A percentile compares a stretch with the other conserved stretches of the same genome.
These are phyloP conservation scores for Lecanicillium sp. DNA, from an alignment of 2,329 filamentous ascomycete genomes.

Conservation along the genomic window DNA sequence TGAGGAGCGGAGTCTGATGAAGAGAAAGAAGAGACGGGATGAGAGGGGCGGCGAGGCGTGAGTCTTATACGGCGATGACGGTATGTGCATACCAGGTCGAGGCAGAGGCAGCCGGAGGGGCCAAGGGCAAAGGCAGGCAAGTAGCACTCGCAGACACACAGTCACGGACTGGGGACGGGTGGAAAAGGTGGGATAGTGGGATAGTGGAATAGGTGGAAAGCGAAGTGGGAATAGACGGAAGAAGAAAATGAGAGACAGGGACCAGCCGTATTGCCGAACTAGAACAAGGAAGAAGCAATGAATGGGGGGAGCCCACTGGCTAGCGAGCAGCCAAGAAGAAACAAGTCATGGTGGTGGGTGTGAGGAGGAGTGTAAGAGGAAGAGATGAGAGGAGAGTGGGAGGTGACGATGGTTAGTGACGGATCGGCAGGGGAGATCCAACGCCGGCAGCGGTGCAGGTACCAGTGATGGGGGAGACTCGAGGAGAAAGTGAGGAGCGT, in stretches of 20 bases:
- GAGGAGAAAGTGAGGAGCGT: no score
- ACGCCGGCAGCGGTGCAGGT: conserved; percentile 7
- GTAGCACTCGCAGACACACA: not conserved
- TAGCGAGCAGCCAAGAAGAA: conserved; percentile 17
- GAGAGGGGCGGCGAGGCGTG: conserved; percentile 2
- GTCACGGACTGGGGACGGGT: conserved; percentile 15
- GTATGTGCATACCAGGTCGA: conserved; percentile 9
- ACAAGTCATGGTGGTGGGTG: conserved; percentile 18
- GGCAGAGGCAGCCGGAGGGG: conserved; percentile 10
- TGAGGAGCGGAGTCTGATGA: conserved; percentile 11
- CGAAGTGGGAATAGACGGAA: no score
- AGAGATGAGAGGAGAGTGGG: not conserved
- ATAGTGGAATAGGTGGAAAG: no score
- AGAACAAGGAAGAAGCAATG: not conserved
- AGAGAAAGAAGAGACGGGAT: conserved; percentile 1
- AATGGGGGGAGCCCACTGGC: conserved; percentile 3
- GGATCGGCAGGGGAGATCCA: conserved; percentile 5
- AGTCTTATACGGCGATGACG: conserved; percentile 13
- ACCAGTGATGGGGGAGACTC: no score
- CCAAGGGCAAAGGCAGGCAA: no score
- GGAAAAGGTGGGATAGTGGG: no score
- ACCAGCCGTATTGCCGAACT: conserved; percentile 27
- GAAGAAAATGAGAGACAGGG: conserved; percentile 18
- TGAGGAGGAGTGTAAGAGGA: not conserved
- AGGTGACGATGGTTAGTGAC: not conserved